Conservation (phyloP, 192 early-diverging fungal species). For the Coemansia sp. region DNA sequence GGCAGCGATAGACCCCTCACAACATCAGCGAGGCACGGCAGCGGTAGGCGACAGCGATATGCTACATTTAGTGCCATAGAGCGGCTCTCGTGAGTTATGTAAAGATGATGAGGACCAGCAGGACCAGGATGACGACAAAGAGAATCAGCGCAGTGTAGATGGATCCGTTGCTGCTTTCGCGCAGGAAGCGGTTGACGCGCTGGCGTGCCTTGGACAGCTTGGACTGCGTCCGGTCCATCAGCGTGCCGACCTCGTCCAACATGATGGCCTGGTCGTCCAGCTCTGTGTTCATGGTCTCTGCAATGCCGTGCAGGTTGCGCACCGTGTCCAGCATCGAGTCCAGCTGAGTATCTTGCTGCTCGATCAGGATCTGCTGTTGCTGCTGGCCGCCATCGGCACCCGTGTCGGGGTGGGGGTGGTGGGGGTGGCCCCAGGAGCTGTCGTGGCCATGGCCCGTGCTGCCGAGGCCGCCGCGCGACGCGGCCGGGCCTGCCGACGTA, state of each 20-base stretch:
- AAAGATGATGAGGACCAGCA: conserved; percentile 44
- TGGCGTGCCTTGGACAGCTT: conserved; percentile 22
- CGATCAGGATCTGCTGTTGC: conserved; percentile 45
- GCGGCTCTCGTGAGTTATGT: conserved; percentile 10
- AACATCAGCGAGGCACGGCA: not conserved
- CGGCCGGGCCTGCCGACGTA: not conserved
- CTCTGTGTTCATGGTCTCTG: conserved; percentile 47
- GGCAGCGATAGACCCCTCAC: conserved; percentile 4
- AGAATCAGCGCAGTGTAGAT: conserved; percentile 29
- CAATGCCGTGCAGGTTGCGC: conserved; percentile 48
- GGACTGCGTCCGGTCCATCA: conserved; percentile 38
- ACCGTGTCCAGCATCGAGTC: conserved; percentile 47
- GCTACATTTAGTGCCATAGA: not conserved
- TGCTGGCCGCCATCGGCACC: conserved; percentile 29
- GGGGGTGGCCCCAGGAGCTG: not conserved
- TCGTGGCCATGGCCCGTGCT: not conserved
- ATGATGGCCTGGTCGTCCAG: conserved; percentile 44
- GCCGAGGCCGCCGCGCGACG: not conserved
- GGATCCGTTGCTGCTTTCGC: conserved; percentile 43
- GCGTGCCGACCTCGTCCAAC: conserved; percentile 32
- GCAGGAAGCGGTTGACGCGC: conserved; percentile 39
- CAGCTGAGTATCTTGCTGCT: conserved; percentile 48
- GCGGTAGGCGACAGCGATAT: not conserved
- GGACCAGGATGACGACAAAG: conserved; percentile 39
- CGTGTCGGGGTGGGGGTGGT: conserved; percentile 1